Conservation (phyloP, 768 basidiomycete genomes). For the Kwoniella dendrophila region DNA sequence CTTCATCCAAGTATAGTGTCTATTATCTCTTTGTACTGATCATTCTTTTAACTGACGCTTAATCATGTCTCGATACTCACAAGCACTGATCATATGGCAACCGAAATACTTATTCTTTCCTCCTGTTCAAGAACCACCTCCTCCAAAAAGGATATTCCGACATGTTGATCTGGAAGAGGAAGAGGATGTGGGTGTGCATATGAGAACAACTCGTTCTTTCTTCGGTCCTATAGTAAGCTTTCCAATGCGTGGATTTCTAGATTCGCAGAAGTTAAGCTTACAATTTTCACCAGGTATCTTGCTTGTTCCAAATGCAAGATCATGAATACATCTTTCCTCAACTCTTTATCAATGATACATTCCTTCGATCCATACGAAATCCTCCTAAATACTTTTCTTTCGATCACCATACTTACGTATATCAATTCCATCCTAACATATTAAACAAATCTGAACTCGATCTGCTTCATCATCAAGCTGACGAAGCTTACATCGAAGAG, state of each 20-base stretch:
- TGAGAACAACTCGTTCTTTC: not conserved
- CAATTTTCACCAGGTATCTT: too few relatives aligned
- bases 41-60: not conserved
- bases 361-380: constrained; percentile 9
- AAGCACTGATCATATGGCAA: constrained; percentile 16
- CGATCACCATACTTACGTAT: not conserved
- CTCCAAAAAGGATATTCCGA: constrained; percentile 12
- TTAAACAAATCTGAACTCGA: too few relatives aligned
- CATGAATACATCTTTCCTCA: constrained; percentile 6
- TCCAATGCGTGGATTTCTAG: not conserved
- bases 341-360: constrained; percentile 16
- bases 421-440: not conserved
- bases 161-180: constrained; percentile 9
- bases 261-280: too few relatives aligned
- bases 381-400: not conserved
- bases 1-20: too few relatives aligned
- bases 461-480: too few relatives aligned
- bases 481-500: constrained; percentile 2
- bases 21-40: too few relatives aligned
- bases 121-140: constrained; percentile 21
- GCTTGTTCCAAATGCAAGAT: constrained; percentile 11
- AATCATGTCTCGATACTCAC: not conserved
- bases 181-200: not conserved
- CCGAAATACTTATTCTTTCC: constrained; percentile 18
- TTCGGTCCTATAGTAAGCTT: not conserved